Evolutionary conservation across 495 filamentous ascomycete species (phyloP).

Genomic region (Aspergillus avenaceus): DNA sequence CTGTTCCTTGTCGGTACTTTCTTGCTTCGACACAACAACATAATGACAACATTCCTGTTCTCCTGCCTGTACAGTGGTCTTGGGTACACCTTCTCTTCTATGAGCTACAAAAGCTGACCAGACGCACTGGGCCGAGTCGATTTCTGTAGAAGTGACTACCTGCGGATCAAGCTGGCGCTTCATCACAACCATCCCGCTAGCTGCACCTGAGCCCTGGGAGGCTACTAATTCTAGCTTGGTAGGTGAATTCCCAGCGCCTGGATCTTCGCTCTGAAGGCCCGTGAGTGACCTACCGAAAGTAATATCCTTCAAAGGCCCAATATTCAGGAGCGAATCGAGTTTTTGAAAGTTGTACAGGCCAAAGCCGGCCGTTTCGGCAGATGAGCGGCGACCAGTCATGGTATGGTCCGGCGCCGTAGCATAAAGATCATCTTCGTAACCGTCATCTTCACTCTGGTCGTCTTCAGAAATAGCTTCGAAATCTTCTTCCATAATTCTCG

Average conservation of each 20-base stretch:
- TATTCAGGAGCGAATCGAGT: constrained; percentile 70
- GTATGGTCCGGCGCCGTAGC: constrained; percentile 38
- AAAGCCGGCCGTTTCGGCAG: constrained; percentile 19
- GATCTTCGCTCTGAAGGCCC: not conserved
- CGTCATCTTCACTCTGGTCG: constrained; percentile 58
- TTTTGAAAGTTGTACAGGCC: constrained; percentile 69
- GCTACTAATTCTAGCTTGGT: constrained; percentile 68
- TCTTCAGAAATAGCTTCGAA: constrained; percentile 34
- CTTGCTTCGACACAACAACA: constrained; percentile 33
- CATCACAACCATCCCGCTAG: constrained; percentile 68
- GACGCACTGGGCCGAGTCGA: constrained; percentile 29
- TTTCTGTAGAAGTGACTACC: constrained; percentile 54
- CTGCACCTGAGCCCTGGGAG: constrained; percentile 62
- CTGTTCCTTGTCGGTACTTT: constrained; percentile 31
- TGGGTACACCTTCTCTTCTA: constrained; percentile 17
- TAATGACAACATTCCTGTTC: constrained; percentile 33
- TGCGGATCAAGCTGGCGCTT: constrained; percentile 67
- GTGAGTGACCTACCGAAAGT: constrained; percentile 52
- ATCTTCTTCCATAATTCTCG: constrained; percentile 48
- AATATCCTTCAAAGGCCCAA: constrained; percentile 73
- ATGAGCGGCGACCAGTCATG: constrained; percentile 14
- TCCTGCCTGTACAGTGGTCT: constrained; percentile 49
- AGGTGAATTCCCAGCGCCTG: constrained; percentile 30
- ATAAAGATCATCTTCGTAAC: constrained; percentile 75
- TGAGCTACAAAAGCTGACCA: constrained; percentile 32